Evolutionary conservation across 768 basidiomycete species (phyloP).

Genomic region (Sistotremastrum suecicum): DNA sequence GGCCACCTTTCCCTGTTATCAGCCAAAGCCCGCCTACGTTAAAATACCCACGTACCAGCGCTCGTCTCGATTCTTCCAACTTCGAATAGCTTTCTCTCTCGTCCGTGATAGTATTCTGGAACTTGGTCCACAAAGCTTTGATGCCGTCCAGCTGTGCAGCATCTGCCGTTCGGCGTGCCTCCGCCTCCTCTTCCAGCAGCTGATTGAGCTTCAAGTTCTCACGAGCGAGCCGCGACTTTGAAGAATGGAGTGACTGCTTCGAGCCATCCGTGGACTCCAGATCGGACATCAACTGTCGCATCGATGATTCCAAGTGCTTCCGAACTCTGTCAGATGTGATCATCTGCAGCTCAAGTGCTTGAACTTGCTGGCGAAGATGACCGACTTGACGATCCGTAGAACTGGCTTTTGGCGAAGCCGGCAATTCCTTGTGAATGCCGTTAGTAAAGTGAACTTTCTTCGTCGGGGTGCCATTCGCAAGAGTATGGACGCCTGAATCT

Average conservation of each 20-base stretch:
- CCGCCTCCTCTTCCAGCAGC: slow-evolving; percentile 46
- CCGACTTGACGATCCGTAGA: slow-evolving; percentile 33
- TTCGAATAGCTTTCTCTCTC: slow-evolving; percentile 50
- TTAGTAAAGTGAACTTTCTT: slow-evolving; percentile 22
- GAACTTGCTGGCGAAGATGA: slow-evolving; percentile 47
- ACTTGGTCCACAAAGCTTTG: slow-evolving; percentile 53
- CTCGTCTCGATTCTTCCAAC: slow-evolving; percentile 57
- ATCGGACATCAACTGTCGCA: slow-evolving; percentile 45
- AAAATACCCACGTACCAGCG: slow-evolving; percentile 32
- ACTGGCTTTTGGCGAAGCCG: slow-evolving; percentile 23
- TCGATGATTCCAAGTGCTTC: slow-evolving; percentile 44
- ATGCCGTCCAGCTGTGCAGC: slow-evolving; percentile 50
- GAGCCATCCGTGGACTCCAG: slow-evolving; percentile 54
- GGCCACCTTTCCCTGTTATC: slow-evolving; percentile 29
- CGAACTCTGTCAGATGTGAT: slow-evolving; percentile 52
- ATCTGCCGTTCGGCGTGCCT: slow-evolving; percentile 46
- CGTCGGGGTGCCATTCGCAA: slow-evolving; percentile 34
- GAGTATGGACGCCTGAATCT: slow-evolving; percentile 19
- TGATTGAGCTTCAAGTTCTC: slow-evolving; percentile 43
- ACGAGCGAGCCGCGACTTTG: slow-evolving; percentile 37
- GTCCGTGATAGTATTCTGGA: slow-evolving; percentile 40
- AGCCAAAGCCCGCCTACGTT: neutral
- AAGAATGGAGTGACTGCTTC: slow-evolving; percentile 44
- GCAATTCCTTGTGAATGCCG: slow-evolving; percentile 13
- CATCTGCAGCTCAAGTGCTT: slow-evolving; percentile 54